Conservation (phyloP, 441 rosid genomes). For the Dalechampia spathulata region DNA sequence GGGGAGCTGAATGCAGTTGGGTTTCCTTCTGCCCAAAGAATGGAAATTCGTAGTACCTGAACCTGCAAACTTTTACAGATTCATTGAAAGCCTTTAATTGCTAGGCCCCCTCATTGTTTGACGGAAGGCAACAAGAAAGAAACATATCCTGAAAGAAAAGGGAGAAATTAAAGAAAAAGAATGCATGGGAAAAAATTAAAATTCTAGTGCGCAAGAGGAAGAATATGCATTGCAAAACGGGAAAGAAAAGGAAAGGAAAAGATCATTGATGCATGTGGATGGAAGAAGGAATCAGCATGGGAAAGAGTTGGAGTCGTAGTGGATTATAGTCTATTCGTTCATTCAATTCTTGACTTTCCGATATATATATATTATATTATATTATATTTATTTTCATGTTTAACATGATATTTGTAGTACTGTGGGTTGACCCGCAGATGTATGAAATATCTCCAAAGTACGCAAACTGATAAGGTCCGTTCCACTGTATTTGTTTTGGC, state of each 20-base stretch:
- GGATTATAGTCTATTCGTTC: constrained; percentile 22
- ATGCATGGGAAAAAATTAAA: too few species aligned
- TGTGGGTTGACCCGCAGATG: constrained; percentile 16
- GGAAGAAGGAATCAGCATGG: not conserved
- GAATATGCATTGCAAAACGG: too few species aligned
- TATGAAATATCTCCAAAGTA: constrained; percentile 20
- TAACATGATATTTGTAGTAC: constrained; percentile 12
- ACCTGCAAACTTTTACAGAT: constrained; percentile 29
- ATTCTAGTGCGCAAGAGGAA: too few species aligned
- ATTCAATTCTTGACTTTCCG: not conserved
- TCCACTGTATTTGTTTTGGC: constrained; percentile 34
- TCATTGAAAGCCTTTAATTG: constrained; percentile 39
- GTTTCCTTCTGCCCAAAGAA: constrained; percentile 23
- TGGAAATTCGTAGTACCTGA: constrained; percentile 32
- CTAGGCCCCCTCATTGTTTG: constrained; percentile 22
- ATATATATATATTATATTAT: constrained; percentile 9
- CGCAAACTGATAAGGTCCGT: constrained; percentile 20
- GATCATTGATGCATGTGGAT: too few species aligned
- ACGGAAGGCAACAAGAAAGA: not conserved
- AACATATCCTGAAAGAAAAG: too few species aligned
- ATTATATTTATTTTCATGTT: too few species aligned
- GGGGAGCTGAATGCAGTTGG: constrained; percentile 39
- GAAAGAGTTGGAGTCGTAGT: not conserved
- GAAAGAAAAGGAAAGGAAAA: too few species aligned
- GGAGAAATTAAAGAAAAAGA: too few species aligned